Evolutionary conservation across 768 basidiomycete species (phyloP), one percentile per base, ranked within the genome.

Genomic region (Strobilomyces dryophilus): DNA sequence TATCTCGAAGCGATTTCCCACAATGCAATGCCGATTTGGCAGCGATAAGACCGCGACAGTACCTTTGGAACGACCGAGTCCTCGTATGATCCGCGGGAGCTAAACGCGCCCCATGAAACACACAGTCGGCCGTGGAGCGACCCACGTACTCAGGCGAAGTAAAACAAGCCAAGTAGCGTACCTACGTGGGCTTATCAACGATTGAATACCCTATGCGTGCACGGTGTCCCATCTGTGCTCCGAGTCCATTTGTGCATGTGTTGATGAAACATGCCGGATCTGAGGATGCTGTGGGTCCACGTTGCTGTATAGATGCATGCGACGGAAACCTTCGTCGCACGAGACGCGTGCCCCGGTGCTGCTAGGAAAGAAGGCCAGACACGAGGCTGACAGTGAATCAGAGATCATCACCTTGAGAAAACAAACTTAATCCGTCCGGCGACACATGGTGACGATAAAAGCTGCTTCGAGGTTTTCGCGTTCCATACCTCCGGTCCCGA

Each of bases 301-400:
- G 52, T 56, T 67, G 60, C 65, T 60, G 64, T 61, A 17, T 50
- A 49, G 51, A 4, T 29, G 24, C 45, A 39, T 52, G n/a, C 20
- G 31, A 41, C 21, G 15, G n/a, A 15, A 15, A 36, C 17, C 15
- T 15, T 36, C 15, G 14, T 36, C 7, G 15, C n/a, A 17, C 6
- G 14, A 15, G 15, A 14, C 9, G 21, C 39, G 41, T 42, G 37
- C 26, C 31, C 21, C 21, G 14, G 35, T 20, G 32, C 27, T 36
- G 26, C 10, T 40, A 20, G 18, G 43, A 48, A 21, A 27, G 58
- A 53, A 60, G 50, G 24, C 24, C 37, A 18, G 45, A 39, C 17
- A 8, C 11, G 21, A 18, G 26, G 36, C 34, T n/a, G 12, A 49
- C 31, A 29, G 35, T 57, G 11, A 7, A 36, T 36, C 15, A 36